Conservation (phyloP, 2,329 filamentous ascomycete species). For the Microcera coccophila region DNA sequence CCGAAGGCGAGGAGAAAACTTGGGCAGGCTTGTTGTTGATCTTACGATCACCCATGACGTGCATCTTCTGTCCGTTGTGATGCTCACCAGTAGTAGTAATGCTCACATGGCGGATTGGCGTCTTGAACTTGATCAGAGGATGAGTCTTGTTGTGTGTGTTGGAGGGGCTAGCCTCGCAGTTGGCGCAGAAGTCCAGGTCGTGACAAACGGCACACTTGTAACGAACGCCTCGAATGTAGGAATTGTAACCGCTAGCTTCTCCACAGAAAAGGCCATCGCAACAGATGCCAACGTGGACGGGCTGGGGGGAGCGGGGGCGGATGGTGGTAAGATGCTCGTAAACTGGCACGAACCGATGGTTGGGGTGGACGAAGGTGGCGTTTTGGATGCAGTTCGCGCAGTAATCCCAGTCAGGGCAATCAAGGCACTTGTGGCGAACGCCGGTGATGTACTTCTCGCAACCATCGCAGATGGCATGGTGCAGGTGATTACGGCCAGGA, state of each 20-base stretch:
- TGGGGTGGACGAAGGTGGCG: slow-evolving; percentile 67
- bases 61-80: slow-evolving; percentile 59
- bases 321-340: slow-evolving; percentile 61
- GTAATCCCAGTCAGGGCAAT: slow-evolving; percentile 97
- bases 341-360: slow-evolving; percentile 84
- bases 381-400: slow-evolving; percentile 71
- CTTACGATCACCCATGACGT: slow-evolving; percentile 65
- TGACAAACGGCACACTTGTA: slow-evolving; percentile 98
- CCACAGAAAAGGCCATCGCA: slow-evolving; percentile 91
- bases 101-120: slow-evolving; percentile 79
- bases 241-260: slow-evolving; percentile 48
- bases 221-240: slow-evolving; percentile 79
- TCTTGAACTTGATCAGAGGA: slow-evolving; percentile 95
- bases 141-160: slow-evolving; percentile 94
- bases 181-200: slow-evolving; percentile 91
- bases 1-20: slow-evolving; percentile 44
- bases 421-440: slow-evolving; percentile 91
- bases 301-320: slow-evolving; percentile 22
- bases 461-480: slow-evolving; percentile 90
- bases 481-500: slow-evolving; percentile 74
- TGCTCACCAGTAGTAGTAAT: slow-evolving; percentile 82
- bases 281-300: slow-evolving; percentile 78
- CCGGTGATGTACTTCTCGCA: slow-evolving; percentile 87
- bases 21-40: slow-evolving; percentile 44
- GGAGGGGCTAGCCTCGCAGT: slow-evolving; percentile 81